Percentiles rank a stretch among this genome's conserved stretches.
These are phyloP conservation scores for Naegleria lovaniensis DNA, from an alignment of 208 protist genomes.

Conservation along the genomic window DNA sequence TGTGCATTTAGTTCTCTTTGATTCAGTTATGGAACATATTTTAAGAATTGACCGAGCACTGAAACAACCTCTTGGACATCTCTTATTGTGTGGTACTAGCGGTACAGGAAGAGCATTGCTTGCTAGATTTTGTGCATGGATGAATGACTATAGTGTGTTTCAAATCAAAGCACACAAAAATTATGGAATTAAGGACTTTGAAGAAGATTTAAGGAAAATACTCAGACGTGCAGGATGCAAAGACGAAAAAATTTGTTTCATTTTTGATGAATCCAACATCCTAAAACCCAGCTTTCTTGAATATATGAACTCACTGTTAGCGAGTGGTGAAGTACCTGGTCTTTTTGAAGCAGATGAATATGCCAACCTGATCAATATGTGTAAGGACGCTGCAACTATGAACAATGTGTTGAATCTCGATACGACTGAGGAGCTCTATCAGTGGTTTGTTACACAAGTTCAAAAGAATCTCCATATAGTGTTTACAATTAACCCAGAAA, in stretches of 20 bases:
- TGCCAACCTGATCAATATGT: constrained; percentile 74
- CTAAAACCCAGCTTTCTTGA: constrained; percentile 96
- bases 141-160: constrained; percentile 89
- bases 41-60: constrained; percentile 97
- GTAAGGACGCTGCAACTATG: constrained; percentile 48
- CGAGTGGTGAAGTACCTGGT: constrained; percentile 93
- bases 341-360: constrained; percentile 98
- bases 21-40: constrained; percentile 96
- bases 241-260: constrained; percentile 95
- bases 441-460: constrained; percentile 91
- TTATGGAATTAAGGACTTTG: constrained; percentile 94
- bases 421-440: constrained; percentile 86
- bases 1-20: constrained; percentile 92
- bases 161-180: constrained; percentile 90
- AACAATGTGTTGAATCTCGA: constrained; percentile 62
- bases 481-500: constrained; percentile 98
- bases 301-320: constrained; percentile 98
- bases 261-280: constrained; percentile 99
- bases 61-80: constrained; percentile 91
- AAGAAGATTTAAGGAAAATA: constrained; percentile 91
- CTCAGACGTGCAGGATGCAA: constrained; percentile 87
- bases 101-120: constrained; percentile 97
- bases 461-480: constrained; percentile 96
- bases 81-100: constrained; percentile 88
- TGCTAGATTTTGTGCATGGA: constrained; percentile 95